phyloP scores from a whole-genome alignment of 768 basidiomycete species.

The Mycena indigotica region DNA sequence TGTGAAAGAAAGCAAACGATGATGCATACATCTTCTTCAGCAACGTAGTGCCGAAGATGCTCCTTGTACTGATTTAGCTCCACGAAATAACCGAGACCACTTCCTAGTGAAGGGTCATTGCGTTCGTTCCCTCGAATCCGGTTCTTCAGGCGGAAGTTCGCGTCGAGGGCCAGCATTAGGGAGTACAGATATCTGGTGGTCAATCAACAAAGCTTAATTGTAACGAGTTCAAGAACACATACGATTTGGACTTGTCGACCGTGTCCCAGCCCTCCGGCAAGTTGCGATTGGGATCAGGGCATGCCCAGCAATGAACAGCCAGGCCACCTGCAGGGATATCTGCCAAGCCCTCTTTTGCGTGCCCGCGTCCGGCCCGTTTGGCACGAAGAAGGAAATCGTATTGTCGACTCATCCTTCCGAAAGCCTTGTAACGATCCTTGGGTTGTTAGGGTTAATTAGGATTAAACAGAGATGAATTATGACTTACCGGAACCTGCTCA shows the following conservation, averaged over 20 bases:
- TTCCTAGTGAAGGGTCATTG: slow-evolving; percentile 15
- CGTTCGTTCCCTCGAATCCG: slow-evolving; percentile 6
- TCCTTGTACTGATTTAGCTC: slow-evolving; percentile 15
- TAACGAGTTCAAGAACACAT: not conserved
- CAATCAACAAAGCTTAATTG: not conserved
- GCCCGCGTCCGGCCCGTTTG: slow-evolving; percentile 14
- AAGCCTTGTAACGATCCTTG: slow-evolving; percentile 9
- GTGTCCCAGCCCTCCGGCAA: slow-evolving; percentile 19
- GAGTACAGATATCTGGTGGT: slow-evolving; percentile 13
- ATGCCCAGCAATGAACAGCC: slow-evolving; percentile 21
- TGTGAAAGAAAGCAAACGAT: not conserved
- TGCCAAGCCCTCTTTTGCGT: not conserved
- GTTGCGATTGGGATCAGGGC: slow-evolving; percentile 16
- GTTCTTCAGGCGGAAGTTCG: slow-evolving; percentile 25
- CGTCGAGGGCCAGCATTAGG: slow-evolving; percentile 17
- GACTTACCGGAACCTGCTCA: slow-evolving; percentile 2
- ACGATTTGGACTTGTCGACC: not conserved
- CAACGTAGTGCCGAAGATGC: slow-evolving; percentile 6
- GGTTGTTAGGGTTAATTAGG: not conserved
- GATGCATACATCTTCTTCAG: slow-evolving; percentile 13
- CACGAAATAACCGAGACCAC: slow-evolving; percentile 16
- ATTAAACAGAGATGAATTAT: not conserved
- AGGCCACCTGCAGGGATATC: not conserved
- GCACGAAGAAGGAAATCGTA: not conserved
- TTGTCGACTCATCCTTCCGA: not conserved